Evolutionary conservation across 306 rosid species (phyloP).

Genomic region (Senna siamea): DNA sequence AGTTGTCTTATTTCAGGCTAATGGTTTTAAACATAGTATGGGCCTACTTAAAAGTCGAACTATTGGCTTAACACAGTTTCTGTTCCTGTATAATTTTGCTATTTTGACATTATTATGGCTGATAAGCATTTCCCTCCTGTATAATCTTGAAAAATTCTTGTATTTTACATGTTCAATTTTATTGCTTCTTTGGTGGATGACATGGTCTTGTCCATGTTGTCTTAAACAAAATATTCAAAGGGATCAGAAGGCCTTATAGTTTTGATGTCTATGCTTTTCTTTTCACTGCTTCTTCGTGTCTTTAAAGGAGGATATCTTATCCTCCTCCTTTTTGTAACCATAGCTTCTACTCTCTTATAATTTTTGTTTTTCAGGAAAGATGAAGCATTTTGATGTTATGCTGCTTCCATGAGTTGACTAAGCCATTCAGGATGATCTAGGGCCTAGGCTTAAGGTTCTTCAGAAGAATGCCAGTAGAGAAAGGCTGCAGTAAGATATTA

Average conservation of each 20-base stretch:
- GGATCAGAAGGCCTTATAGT: neutral
- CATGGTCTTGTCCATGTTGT: neutral
- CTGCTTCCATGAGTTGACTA: neutral
- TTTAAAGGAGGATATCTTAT: neutral
- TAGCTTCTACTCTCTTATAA: too few species aligned
- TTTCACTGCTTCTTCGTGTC: neutral
- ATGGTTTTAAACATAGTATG: too few species aligned
- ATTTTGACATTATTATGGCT: neutral
- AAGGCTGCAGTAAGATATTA: too few species aligned
- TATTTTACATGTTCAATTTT: neutral
- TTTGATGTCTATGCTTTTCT: neutral
- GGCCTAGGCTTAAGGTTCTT: neutral
- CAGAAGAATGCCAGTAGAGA: too few species aligned
- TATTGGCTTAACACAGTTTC: too few species aligned
- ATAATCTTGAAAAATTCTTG: too few species aligned
- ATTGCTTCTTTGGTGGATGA: neutral
- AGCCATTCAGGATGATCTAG: neutral
- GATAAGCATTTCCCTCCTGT: too few species aligned
- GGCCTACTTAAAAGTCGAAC: too few species aligned
- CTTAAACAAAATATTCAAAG: neutral
- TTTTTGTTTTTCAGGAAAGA: neutral
- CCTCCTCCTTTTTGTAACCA: neutral
- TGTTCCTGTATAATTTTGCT: too few species aligned
- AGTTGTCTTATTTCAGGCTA: too few species aligned
- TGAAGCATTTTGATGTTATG: neutral